phyloP scores from a whole-genome alignment of 306 rosid genomes.

The Dalbergia cochinchinensis region DNA sequence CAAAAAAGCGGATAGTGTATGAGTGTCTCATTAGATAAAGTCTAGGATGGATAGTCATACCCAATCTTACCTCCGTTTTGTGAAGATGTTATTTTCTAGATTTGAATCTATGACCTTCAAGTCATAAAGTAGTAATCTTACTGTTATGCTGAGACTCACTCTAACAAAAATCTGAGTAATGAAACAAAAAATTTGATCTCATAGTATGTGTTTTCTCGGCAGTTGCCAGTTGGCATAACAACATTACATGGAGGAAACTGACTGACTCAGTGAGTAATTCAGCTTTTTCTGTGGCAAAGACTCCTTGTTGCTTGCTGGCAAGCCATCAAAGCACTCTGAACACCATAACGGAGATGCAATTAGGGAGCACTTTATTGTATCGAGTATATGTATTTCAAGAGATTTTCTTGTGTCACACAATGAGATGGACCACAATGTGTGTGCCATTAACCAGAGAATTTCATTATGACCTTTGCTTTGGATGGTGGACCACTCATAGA shows the following conservation, averaged over 20 bases:
- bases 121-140: no score
- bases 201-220: slow-evolving; percentile 14
- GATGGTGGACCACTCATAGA: slow-evolving; percentile 26
- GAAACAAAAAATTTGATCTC: slow-evolving; percentile 12
- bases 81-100: no score
- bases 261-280: not conserved
- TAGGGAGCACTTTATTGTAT: slow-evolving; percentile 38
- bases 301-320: not conserved
- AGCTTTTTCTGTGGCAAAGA: slow-evolving; percentile 18
- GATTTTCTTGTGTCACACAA: slow-evolving; percentile 10
- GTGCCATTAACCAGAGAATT: slow-evolving; percentile 39
- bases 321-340: slow-evolving; percentile 35
- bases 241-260: slow-evolving; percentile 26
- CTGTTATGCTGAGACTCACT: no score
- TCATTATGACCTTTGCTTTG: slow-evolving; percentile 37
- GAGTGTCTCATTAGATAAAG: no score
- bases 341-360: slow-evolving; percentile 39
- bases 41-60: no score
- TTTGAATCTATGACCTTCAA: no score
- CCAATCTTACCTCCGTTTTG: no score
- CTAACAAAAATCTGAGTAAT: not conserved
- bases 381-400: slow-evolving; percentile 26
- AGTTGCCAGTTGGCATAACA: slow-evolving; percentile 37
- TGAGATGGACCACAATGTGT: slow-evolving; percentile 47
- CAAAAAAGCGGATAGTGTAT: no score